Percentiles rank a stretch among this genome's conserved stretches.
These are phyloP conservation scores for Cordyceps javanica DNA, from an alignment of 2,329 filamentous ascomycete genomes.

Conservation along the genomic window DNA sequence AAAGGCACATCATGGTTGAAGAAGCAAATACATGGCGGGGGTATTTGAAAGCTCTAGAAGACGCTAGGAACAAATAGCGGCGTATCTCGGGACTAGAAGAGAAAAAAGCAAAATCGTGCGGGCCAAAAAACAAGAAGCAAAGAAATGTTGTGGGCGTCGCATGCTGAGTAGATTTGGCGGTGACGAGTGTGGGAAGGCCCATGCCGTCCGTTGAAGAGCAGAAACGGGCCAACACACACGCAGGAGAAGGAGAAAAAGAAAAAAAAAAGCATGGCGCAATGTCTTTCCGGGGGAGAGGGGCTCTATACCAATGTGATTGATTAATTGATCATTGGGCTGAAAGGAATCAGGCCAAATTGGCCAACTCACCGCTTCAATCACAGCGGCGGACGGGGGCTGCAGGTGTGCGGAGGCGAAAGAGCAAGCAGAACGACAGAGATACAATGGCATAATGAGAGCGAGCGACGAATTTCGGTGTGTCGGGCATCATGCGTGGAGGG, in stretches of 20 bases:
- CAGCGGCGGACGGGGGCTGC: too few relatives aligned
- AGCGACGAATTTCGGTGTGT: too few relatives aligned
- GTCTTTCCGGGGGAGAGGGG: not conserved
- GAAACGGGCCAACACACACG: too few relatives aligned
- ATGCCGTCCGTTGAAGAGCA: slow-evolving; percentile 11
- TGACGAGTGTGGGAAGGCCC: slow-evolving; percentile 4
- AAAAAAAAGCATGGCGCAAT: not conserved
- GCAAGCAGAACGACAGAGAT: not conserved
- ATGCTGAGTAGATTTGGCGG: not conserved
- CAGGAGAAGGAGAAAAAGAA: not conserved
- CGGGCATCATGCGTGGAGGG: not conserved
- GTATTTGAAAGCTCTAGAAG: not conserved
- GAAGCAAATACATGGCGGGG: not conserved
- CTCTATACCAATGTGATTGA: too few relatives aligned
- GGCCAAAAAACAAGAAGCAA: not conserved
- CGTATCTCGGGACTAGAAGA: not conserved
- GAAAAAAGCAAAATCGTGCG: too few relatives aligned
- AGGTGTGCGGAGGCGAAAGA: not conserved
- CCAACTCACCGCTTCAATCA: too few relatives aligned
- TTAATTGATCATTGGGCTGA: too few relatives aligned
- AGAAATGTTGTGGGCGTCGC: not conserved
- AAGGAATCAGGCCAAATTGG: too few relatives aligned
- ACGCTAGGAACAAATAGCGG: not conserved
- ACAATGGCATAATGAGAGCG: too few relatives aligned
- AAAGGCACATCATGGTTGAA: not conserved